Evolutionary conservation across 2,329 filamentous ascomycete species (phyloP), one percentile per base, ranked within the genome.

Genomic region (Pseudocercospora eumusae): DNA sequence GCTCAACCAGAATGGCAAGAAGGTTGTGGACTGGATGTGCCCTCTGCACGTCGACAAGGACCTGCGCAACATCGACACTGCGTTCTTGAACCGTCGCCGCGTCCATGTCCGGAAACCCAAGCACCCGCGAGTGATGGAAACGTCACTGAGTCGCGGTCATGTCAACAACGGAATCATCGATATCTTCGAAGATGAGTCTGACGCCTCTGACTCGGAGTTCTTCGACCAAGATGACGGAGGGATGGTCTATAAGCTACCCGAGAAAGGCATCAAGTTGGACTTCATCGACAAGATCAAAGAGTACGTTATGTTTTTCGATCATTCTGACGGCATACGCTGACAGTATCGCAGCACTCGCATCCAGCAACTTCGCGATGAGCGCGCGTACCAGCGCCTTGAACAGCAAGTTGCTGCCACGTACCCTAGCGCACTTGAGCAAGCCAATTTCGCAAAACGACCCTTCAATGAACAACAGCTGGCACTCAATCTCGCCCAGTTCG

Each of bases 41-140:
- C 93, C 93, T 55, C 87, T 90, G 66, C 95, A 99, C 74, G 82
- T 89, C 45, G 91, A 95, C 57, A 88, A 93, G 65, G 83, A 93
- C 60, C 81, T 96, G 61, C 79, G 78, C 28, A 79, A 83, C 52
- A 77, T 88, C 20, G 85, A 87, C 8, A 67, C 68, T 6, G 49
- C 63, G n/a, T 55, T 68, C 20, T 66, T 75, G 23, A 64, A 64
- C 7, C 68, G 67, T 31, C 69, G 76, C 45, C 75, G 71, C 53
- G 65, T 76, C n/a, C 79, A 80, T 68, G 76, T 82, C 59, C 79
- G 83, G 62, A 79, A 78, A 66, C 82, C 81, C 21, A 82, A 79
- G 71, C 77, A 82, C 45, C 76, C 82, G 28, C 75, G 75, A 59
- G 73, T 82, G 23, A 69, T 82, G 55, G 79, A 84, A 63, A 76